A percentile compares a stretch with the other conserved stretches of the same genome.
phyloP scores from a whole-genome alignment of 345 rosid species.

The Lepidium didymum region DNA sequence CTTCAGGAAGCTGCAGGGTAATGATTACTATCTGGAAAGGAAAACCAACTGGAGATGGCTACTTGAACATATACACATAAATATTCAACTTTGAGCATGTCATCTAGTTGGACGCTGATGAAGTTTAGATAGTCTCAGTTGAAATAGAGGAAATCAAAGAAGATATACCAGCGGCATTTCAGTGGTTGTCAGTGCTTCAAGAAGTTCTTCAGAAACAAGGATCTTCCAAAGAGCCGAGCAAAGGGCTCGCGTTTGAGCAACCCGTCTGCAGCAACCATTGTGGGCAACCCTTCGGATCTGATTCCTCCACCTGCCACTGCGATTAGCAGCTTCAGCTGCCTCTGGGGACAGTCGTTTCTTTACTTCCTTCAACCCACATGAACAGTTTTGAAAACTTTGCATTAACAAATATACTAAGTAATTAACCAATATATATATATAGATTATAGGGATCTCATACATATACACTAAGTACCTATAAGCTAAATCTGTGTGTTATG shows the following conservation, averaged over 20 bases:
- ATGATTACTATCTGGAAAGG: neutral
- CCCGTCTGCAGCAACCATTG: slow-evolving; percentile 94
- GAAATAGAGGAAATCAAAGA: slow-evolving; percentile 7
- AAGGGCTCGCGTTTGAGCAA: slow-evolving; percentile 73
- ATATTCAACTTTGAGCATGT: neutral
- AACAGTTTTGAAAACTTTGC: slow-evolving; percentile 21
- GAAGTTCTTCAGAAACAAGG: slow-evolving; percentile 64
- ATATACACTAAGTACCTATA: neutral
- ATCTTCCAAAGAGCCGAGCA: slow-evolving; percentile 82
- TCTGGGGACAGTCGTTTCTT: slow-evolving; percentile 80
- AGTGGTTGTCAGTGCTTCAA: slow-evolving; percentile 48
- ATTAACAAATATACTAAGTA: neutral
- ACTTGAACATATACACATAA: neutral
- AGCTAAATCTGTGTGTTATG: slow-evolving; percentile 3
- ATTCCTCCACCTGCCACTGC: slow-evolving; percentile 89
- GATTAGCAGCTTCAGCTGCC: slow-evolving; percentile 81
- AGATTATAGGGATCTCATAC: too few species aligned
- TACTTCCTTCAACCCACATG: slow-evolving; percentile 51
- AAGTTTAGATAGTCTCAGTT: neutral
- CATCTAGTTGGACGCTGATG: neutral
- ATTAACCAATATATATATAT: too few species aligned
- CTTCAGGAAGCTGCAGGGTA: neutral
- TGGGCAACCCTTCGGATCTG: slow-evolving; percentile 91
- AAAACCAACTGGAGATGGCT: neutral
- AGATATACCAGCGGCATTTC: slow-evolving; percentile 81